Percentiles rank a stretch among this genome's conserved stretches.
Evolutionary conservation across 495 filamentous ascomycete species (phyloP).

Genomic region (Penicillium ucsense): DNA sequence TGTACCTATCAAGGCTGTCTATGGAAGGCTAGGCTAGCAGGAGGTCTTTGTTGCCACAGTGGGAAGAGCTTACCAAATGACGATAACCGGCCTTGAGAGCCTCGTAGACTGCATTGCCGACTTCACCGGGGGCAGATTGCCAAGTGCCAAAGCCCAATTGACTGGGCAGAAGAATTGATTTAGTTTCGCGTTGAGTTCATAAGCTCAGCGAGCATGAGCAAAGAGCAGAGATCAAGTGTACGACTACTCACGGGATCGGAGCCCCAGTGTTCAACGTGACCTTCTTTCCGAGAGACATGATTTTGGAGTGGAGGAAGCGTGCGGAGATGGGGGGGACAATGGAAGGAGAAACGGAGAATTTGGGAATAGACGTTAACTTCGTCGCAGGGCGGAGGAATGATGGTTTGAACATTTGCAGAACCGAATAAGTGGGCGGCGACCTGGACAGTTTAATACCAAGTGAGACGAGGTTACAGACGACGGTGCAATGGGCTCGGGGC

Average conservation of each 20-base stretch:
- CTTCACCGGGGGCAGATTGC: slow-evolving; percentile 44
- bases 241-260: slow-evolving; percentile 31
- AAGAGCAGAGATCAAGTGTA: neutral
- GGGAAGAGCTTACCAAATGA: slow-evolving; percentile 32
- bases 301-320: slow-evolving; percentile 3
- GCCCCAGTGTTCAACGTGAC: slow-evolving; percentile 34
- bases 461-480: no score
- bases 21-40: no score
- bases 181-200: neutral
- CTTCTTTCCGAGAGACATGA: slow-evolving; percentile 40
- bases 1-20: no score
- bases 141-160: slow-evolving; percentile 47
- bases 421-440: neutral
- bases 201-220: neutral
- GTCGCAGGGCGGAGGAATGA: neutral
- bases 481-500: no score
- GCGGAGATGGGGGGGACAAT: neutral
- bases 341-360: neutral
- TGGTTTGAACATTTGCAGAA: neutral
- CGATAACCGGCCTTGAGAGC: slow-evolving; percentile 47
- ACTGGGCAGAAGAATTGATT: slow-evolving; percentile 11
- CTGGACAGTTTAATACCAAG: no score
- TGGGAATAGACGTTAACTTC: no score
- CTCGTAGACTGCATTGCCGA: slow-evolving; percentile 43
- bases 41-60: no score